phyloP scores from a whole-genome alignment of 495 filamentous ascomycete genomes.

The Neurospora tetraspora region DNA sequence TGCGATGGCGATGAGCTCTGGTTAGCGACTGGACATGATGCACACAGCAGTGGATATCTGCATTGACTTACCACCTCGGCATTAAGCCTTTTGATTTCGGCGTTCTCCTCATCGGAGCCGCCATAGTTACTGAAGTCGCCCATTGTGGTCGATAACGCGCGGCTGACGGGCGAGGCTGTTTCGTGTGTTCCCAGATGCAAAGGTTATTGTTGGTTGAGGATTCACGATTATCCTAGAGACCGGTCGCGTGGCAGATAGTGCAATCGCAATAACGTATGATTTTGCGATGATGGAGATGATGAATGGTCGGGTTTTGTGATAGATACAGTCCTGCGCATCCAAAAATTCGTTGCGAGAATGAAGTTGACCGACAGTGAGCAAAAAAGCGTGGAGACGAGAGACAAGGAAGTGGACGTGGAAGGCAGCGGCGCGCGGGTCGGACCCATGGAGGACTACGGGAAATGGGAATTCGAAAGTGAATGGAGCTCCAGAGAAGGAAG shows the following conservation, averaged over 20 bases:
- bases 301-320: background rate
- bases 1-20: background rate
- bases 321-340: background rate
- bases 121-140: constrained; percentile 50
- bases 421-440: background rate
- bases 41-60: background rate
- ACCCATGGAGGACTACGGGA: background rate
- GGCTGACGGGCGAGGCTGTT: background rate
- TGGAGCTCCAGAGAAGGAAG: background rate
- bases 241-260: background rate
- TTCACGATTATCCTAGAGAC: background rate
- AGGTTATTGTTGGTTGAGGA: background rate
- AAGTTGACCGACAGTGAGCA: background rate
- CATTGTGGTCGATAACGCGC: constrained; percentile 18
- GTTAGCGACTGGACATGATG: background rate
- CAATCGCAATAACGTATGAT: background rate
- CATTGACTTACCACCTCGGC: constrained; percentile 62
- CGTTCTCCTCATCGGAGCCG: constrained; percentile 75
- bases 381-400: background rate
- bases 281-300: background rate
- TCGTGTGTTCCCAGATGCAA: constrained; percentile 1
- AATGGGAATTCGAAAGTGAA: background rate
- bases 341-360: background rate
- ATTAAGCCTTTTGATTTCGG: constrained; percentile 70
- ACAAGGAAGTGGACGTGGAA: background rate